Evolutionary conservation across 2,329 filamentous ascomycete genomes (phyloP).

Genomic region (Furcasterigmium furcatum): DNA sequence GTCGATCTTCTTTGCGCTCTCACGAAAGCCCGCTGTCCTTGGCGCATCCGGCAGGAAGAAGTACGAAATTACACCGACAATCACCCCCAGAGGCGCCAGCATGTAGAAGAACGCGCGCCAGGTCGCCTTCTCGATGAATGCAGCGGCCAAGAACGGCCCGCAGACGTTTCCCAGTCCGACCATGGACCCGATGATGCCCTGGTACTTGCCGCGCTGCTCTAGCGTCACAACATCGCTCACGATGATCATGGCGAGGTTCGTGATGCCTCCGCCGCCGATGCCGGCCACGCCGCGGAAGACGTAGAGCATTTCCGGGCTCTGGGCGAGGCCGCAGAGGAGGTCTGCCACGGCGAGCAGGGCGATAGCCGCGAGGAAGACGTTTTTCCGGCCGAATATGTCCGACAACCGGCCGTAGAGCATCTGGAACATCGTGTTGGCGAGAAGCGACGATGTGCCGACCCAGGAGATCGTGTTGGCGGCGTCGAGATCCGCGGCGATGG

Average conservation of each 20-base stretch:
- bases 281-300: slow-evolving; percentile 58
- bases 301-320: slow-evolving; percentile 56
- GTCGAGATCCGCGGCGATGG: slow-evolving; percentile 43
- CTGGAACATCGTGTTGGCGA: slow-evolving; percentile 60
- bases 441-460: slow-evolving; percentile 49
- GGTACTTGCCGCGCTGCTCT: slow-evolving; percentile 54
- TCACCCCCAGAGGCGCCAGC: slow-evolving; percentile 44
- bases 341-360: slow-evolving; percentile 52
- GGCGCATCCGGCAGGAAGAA: slow-evolving; percentile 50
- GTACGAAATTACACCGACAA: slow-evolving; percentile 40
- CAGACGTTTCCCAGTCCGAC: slow-evolving; percentile 37
- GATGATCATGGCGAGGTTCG: slow-evolving; percentile 58
- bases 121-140: slow-evolving; percentile 28
- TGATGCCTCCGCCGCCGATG: slow-evolving; percentile 60
- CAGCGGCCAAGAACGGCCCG: slow-evolving; percentile 40
- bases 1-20: slow-evolving; percentile 54
- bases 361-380: slow-evolving; percentile 51
- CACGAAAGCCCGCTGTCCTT: slow-evolving; percentile 38
- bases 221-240: slow-evolving; percentile 58
- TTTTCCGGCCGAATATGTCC: slow-evolving; percentile 59
- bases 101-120: slow-evolving; percentile 43
- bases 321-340: slow-evolving; percentile 55
- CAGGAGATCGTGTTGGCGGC: slow-evolving; percentile 50
- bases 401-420: slow-evolving; percentile 62
- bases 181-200: slow-evolving; percentile 36